phyloP scores from a whole-genome alignment of 768 basidiomycete genomes.

The Rhodosporidiobolus odoratus region DNA sequence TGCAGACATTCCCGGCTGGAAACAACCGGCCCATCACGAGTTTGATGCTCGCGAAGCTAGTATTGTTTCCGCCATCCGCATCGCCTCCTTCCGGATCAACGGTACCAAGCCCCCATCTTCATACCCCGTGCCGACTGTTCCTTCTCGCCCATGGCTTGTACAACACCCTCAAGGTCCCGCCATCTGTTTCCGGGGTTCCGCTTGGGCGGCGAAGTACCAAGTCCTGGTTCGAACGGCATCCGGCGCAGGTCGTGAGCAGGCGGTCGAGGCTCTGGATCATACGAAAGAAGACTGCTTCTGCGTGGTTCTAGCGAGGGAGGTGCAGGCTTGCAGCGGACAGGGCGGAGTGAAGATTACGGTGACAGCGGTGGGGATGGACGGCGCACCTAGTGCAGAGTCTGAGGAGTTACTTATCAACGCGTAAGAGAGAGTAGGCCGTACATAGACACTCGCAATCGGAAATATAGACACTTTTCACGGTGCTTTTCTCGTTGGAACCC shows the following conservation, averaged over 20 bases:
- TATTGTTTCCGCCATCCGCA: conserved; percentile 32
- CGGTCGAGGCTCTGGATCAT: conserved; percentile 1
- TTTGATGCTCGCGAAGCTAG: conserved; percentile 28
- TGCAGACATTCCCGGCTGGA: conserved; percentile 37
- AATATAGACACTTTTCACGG: conserved; percentile 3
- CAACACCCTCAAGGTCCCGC: not conserved
- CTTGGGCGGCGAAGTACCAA: conserved; percentile 32
- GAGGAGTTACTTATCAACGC: not conserved
- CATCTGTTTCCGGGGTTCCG: conserved; percentile 11
- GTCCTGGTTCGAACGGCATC: conserved; percentile 6
- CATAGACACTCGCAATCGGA: not conserved
- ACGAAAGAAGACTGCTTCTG: conserved; percentile 29
- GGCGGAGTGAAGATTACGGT: conserved; percentile 11
- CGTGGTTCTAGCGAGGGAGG: conserved; percentile 1
- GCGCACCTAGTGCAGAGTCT: not conserved
- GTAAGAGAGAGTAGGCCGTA: not conserved
- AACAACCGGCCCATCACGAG: conserved; percentile 20
- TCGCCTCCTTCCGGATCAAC: conserved; percentile 32
- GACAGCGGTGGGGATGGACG: conserved; percentile 13
- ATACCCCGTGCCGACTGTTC: not conserved
- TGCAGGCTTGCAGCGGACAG: not conserved
- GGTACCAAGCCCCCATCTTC: not conserved
- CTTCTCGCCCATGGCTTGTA: conserved; percentile 9
- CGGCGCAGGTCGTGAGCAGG: not conserved
- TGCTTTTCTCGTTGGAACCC: not conserved